Evolutionary conservation across 2,329 filamentous ascomycete species (phyloP), one percentile per base, ranked within the genome.

Genomic region (Chrysosporium queenslandicum): DNA sequence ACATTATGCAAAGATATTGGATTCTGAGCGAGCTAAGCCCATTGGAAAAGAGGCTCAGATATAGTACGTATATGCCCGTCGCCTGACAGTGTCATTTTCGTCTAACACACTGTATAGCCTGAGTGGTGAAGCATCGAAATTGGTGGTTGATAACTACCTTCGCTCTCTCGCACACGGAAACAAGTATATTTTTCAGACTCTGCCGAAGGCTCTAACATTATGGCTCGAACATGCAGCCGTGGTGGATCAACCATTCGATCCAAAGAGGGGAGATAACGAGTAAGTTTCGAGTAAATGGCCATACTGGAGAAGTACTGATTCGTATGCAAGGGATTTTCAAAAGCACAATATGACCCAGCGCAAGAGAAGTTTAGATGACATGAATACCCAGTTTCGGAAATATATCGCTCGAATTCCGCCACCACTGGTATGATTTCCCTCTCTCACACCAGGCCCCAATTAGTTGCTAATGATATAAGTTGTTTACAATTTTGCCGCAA

Each of bases 1-100:
- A 43, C 89, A 97, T 68, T 98, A 98, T 76, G 94, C 95, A 66
- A 98, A 96, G 68, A 79, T 97, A 3, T 74, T 96, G 2, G 91
- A 97, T 61, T 87, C 88, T 0, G 89, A 97, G 66, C 90, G 88
- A 67, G 74, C 78, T 1, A 79, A 94, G 49, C 82, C 85, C 34
- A 74, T 80, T 16, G 80, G 84, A 25, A 89, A 90, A 57, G 89
- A 95, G 67, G 83, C 79, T 39, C 84, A 89, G 50, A 76, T 79
- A 54, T 89, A 82, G 70, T 73, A 59, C 52, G 70, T 53, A 34
- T 20, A 41, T 25, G 16, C 20, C 27, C 16, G 27, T 9, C 34
- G 50, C 20, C 29, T 55, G n/a, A 18, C 23, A 42, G 27, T 29
- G 27, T 29, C n/a, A 25, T 32, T 42, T 23, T n/a, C 14, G 8